These are phyloP conservation scores for Carnegiea gigantea DNA, from an alignment of 179 eudicot species.

Conservation along the genomic window DNA sequence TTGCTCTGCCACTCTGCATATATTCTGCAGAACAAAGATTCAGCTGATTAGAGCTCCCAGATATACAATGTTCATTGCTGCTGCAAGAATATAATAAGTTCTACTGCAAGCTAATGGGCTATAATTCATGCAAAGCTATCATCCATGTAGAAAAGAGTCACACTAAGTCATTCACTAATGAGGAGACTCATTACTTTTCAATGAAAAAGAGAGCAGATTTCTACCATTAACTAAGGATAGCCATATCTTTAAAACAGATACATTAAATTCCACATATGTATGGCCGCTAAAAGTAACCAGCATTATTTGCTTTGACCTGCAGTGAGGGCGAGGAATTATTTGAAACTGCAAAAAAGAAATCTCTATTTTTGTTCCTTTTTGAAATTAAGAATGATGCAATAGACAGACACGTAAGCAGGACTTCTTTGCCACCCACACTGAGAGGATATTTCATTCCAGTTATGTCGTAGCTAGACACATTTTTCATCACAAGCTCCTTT, in stretches of 20 bases:
- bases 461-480: neutral
- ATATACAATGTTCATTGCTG: neutral
- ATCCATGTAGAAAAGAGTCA: neutral
- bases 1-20: slow-evolving; percentile 99
- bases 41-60: neutral
- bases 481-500: neutral
- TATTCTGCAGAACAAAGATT: slow-evolving; percentile 58
- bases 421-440: neutral
- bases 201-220: neutral
- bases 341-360: neutral
- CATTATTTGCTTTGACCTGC: neutral
- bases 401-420: neutral
- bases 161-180: neutral
- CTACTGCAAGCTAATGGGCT: neutral
- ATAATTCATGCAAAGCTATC: neutral
- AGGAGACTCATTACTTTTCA: neutral
- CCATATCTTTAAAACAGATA: neutral
- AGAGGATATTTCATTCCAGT: neutral
- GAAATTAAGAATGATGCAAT: neutral
- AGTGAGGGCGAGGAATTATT: neutral
- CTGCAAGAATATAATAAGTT: neutral
- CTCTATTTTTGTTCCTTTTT: neutral
- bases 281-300: neutral
- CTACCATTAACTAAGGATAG: neutral
- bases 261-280: neutral